Percentiles rank a stretch among this genome's conserved stretches.
These are phyloP conservation scores for Baorangia bicolor DNA, from an alignment of 768 basidiomycete genomes.

Conservation along the genomic window DNA sequence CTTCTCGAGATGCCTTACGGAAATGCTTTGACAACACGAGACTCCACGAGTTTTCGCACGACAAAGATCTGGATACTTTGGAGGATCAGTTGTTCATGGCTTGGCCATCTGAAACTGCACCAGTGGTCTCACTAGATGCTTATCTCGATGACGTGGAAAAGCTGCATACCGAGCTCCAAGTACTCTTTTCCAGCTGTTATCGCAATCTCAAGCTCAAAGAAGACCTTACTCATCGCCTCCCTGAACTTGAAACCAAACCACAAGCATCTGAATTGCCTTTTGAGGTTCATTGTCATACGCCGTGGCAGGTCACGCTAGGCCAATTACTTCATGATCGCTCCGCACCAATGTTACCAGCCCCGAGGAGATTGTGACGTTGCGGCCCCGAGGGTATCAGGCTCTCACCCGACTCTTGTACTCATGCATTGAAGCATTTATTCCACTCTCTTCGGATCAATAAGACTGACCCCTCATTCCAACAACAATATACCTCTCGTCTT, in stretches of 20 bases:
- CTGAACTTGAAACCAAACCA: background rate
- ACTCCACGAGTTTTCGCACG: background rate
- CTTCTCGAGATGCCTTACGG: no score
- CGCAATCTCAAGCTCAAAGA: background rate
- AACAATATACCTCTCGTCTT: no score
- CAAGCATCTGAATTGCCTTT: background rate
- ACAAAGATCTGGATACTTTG: background rate
- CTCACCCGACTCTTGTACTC: background rate
- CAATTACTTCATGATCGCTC: background rate
- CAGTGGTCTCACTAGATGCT: no score
- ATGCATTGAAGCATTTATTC: background rate
- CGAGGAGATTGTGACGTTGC: background rate
- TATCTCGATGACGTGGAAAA: no score
- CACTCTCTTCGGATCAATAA: background rate
- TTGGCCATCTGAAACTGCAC: no score
- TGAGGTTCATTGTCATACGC: background rate
- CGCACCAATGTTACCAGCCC: background rate
- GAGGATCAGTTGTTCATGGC: no score
- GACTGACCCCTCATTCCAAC: no score
- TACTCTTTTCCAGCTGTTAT: background rate
- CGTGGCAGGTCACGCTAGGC: no score
- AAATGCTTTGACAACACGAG: no score
- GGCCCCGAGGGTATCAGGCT: background rate
- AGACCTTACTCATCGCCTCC: background rate
- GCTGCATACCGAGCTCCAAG: background rate